Percentiles rank a stretch among this genome's conserved stretches.
Evolutionary conservation across 2,329 filamentous ascomycete species (phyloP).

Genomic region (Chrysosporium queenslandicum): DNA sequence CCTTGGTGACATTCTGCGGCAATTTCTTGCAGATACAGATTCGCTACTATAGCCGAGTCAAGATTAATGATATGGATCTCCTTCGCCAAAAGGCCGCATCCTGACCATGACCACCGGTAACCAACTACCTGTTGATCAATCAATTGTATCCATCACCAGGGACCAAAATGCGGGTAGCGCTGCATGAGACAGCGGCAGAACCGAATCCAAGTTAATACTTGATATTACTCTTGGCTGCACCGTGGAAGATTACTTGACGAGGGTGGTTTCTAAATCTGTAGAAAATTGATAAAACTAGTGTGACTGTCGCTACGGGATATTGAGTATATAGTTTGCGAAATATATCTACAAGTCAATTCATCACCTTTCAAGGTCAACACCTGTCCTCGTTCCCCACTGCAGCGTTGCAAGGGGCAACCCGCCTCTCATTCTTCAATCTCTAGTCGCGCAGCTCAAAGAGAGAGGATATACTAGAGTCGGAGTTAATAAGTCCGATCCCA

Average conservation of each 20-base stretch:
- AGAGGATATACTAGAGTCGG: constrained; percentile 15
- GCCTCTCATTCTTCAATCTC: constrained; percentile 18
- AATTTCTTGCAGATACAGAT: not conserved
- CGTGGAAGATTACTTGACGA: too few relatives aligned
- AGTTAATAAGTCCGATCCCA: not conserved
- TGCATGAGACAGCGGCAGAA: too few relatives aligned
- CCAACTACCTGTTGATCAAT: too few relatives aligned
- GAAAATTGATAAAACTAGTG: not conserved
- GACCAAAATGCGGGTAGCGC: too few relatives aligned
- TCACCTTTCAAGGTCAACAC: not conserved
- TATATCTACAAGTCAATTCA: not conserved
- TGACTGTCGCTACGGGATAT: not conserved
- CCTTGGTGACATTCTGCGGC: not conserved
- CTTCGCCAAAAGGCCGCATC: too few relatives aligned
- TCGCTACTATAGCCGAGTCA: not conserved
- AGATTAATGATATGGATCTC: too few relatives aligned
- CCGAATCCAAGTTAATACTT: too few relatives aligned
- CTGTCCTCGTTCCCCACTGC: not conserved
- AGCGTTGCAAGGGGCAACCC: not conserved
- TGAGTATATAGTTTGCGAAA: not conserved
- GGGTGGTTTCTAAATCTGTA: not conserved
- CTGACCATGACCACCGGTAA: too few relatives aligned
- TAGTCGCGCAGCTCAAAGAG: constrained; percentile 53
- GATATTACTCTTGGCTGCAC: too few relatives aligned
- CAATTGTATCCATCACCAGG: too few relatives aligned